Conservation (phyloP, 1,139 yeast species). For the Spencermartinsiella ligniputridi region DNA sequence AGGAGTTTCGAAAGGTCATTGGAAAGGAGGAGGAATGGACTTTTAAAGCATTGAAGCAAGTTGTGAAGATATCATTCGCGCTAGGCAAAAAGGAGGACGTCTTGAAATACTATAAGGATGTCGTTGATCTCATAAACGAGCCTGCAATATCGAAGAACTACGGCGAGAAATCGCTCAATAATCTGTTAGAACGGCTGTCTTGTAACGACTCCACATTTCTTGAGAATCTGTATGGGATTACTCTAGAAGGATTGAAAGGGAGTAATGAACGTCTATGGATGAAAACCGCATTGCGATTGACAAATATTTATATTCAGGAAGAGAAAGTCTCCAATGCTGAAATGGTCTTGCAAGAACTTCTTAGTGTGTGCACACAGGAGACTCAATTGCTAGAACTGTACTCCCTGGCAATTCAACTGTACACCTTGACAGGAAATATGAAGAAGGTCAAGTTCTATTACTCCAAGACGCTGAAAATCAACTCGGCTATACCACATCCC, state of each 20-base stretch:
- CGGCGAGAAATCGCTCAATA: slow-evolving; percentile 58
- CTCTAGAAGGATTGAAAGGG: slow-evolving; percentile 28
- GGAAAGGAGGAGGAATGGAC: slow-evolving; percentile 34
- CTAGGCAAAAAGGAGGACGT: slow-evolving; percentile 36
- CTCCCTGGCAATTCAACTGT: slow-evolving; percentile 59
- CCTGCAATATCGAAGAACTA: slow-evolving; percentile 41
- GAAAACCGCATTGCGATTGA: slow-evolving; percentile 49
- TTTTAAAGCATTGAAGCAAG: slow-evolving; percentile 63
- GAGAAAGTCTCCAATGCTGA: slow-evolving; percentile 39
- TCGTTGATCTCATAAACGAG: slow-evolving; percentile 33
- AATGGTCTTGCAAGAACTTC: slow-evolving; percentile 40
- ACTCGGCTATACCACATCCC: slow-evolving; percentile 72
- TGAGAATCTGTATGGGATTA: slow-evolving; percentile 28
- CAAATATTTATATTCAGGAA: slow-evolving; percentile 45
- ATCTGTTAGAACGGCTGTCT: slow-evolving; percentile 48
- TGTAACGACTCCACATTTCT: slow-evolving; percentile 25
- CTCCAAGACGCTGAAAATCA: slow-evolving; percentile 44
- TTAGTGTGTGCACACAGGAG: slow-evolving; percentile 32
- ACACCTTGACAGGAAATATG: slow-evolving; percentile 39
- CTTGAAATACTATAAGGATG: slow-evolving; percentile 29
- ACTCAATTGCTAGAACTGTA: slow-evolving; percentile 52
- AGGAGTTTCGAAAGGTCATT: slow-evolving; percentile 40
- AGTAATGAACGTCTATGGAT: slow-evolving; percentile 53
- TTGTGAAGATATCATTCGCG: slow-evolving; percentile 50
- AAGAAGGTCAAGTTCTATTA: slow-evolving; percentile 46